Base-by-base conservation (phyloP, 2,329 filamentous ascomycete species). In the Ustulina deusta region DNA sequence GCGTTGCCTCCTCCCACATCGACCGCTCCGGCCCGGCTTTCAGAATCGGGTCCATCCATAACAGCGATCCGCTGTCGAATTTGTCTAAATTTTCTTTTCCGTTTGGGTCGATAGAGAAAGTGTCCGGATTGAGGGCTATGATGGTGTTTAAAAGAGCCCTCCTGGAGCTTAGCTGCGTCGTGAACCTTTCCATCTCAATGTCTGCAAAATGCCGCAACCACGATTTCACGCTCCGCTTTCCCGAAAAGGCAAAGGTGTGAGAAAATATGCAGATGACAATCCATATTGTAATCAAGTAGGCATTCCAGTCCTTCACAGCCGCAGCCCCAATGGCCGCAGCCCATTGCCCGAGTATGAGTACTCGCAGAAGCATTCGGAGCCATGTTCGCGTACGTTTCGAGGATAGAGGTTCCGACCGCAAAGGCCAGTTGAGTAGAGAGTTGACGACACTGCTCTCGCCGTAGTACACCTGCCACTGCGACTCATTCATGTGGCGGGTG, bases 401-500 rank as follows among this genome's bases (percentile, higher is more conserved):
- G n/a, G n/a, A n/a, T n/a, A n/a, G n/a, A n/a, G n/a, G n/a, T n/a
- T n/a, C n/a, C n/a, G n/a, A n/a, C 6, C 44, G 57, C 27, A 61
- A 40, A 10, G 42, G 57, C 25, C 38, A 13, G n/a, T 51, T 61
- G 29, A 61, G 57, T 2, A 49, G 13, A 40, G 42, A 25, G 57
- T 61, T 61, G 42, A 51, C 32, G 22, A 61, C 7, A n/a, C 27
- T 61, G 40, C 42, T 61, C 44, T 61, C 57, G 13, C 42, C 57
- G n/a, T 61, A 61, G 34, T 51, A 61, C n/a, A 29, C 57, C 32
- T 5, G 51, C 57, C 42, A 61, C 27, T 61, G 15, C 2, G 29
- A 51, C 57, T 61, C 57, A 44, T 61, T 61, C 57, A 61, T 61
- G 57, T 61, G 57, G 25, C 49, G n/a, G 20, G 57, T 44, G 15